Base-by-base conservation (phyloP, 2,329 filamentous ascomycete species). In the Sarocladium brachiariae region DNA sequence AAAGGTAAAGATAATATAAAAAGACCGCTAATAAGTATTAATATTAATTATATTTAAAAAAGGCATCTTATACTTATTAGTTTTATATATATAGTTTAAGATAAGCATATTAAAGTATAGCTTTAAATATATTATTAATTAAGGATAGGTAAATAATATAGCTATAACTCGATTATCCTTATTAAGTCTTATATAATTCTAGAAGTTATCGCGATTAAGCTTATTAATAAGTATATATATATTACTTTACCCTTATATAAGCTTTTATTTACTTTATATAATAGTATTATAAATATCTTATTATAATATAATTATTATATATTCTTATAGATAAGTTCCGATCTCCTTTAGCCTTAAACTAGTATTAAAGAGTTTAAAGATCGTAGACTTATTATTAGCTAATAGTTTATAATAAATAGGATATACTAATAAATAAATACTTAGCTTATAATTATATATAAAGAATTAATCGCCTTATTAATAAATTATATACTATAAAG, bases 21-120 rank as follows among this genome's bases (percentile, higher is more conserved):
- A 60, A 3, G 53, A 56, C 3, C 52, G 50, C 35, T 58, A 16
- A 34, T 47, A 58, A 31, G 54, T 39, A 49, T 58, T 41, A 39
- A 60, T 51, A 7, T 53, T 49, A 41, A 58, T 51, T 19, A 59
- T 58, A 51, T 59, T 51, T 16, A 59, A 50, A 4, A 60, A 52
- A n/a, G 51, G 53, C 53, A 59, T 60, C 1, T 13, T 19, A 16
- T 56, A 53, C 33, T 57, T 58, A 33, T 59, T 59, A 9, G 56
- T 59, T 46, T 60, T 59, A 21, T 60, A 58, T 23, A 54, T 60
- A 33, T 51, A 60, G 33, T 58, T 53, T 19, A 61, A 27, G 16
- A 60, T 25, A 14, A 60, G 33, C 10, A 57, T 14, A 30, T 59
- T 53, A 2, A 53, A 52, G 33, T 61, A 56, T 1, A 48, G 23